A percentile compares a stretch with the other conserved stretches of the same genome.
These are phyloP conservation scores for Albophoma yamanashiensis DNA, from an alignment of 2,329 filamentous ascomycete species.

Conservation along the genomic window DNA sequence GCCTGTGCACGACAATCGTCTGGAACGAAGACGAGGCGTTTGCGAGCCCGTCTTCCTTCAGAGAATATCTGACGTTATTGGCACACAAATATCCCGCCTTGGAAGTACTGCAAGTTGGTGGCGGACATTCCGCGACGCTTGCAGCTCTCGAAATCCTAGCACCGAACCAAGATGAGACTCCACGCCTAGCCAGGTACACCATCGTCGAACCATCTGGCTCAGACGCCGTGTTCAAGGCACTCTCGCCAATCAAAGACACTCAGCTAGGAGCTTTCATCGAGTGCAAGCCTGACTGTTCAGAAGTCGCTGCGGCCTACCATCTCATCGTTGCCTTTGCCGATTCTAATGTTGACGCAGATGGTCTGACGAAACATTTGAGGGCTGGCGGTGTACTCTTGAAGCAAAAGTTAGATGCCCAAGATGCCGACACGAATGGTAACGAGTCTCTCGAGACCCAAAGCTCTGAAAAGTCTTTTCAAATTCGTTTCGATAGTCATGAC, in stretches of 20 bases:
- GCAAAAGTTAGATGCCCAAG: not conserved
- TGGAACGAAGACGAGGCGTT: conserved; percentile 31
- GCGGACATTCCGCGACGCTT: conserved; percentile 7
- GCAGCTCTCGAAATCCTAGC: conserved; percentile 17
- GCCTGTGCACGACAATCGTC: conserved; percentile 35
- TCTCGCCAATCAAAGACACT: conserved; percentile 6
- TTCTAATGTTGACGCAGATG: conserved; percentile 4
- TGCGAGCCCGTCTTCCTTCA: conserved; percentile 9
- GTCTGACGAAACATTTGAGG: conserved; percentile 14
- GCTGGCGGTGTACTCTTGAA: conserved; percentile 17
- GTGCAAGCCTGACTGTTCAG: conserved; percentile 9
- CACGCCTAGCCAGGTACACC: conserved; percentile 22
- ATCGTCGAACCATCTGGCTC: conserved; percentile 10
- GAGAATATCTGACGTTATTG: conserved; percentile 18
- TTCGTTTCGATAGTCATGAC: not conserved
- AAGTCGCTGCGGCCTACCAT: conserved; percentile 18
- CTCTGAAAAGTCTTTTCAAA: not conserved
- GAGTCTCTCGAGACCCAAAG: not conserved
- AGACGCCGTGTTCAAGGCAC: conserved; percentile 1
- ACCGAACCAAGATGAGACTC: conserved; percentile 10
- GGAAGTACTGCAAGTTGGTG: conserved; percentile 28
- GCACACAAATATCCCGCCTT: conserved; percentile 28
- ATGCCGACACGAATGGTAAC: not conserved
- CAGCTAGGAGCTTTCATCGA: conserved; percentile 16
- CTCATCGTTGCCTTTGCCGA: conserved; percentile 17